A percentile compares a stretch with the other conserved stretches of the same genome.
Conservation (phyloP, 208 protist genomes). For the Acanthamoeba lenticulata region DNA sequence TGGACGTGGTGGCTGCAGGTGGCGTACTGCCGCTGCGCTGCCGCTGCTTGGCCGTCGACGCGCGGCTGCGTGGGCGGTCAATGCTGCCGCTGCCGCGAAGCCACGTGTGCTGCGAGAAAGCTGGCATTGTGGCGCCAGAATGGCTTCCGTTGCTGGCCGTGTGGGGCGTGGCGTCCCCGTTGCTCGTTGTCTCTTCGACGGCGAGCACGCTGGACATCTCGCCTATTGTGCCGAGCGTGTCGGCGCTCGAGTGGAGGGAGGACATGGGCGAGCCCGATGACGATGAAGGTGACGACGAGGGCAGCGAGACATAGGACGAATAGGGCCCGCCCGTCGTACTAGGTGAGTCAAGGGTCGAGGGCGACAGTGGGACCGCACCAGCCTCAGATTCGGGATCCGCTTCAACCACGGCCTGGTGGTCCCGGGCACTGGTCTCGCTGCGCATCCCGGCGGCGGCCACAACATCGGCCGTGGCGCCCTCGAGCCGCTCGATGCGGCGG, state of each 20-base stretch:
- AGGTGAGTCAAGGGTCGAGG: neutral
- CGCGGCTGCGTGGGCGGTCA: neutral
- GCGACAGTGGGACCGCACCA: neutral
- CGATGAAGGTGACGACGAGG: neutral
- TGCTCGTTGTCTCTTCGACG: neutral
- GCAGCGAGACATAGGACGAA: neutral
- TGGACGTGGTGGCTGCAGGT: neutral
- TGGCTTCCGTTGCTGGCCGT: no score
- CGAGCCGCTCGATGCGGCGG: neutral
- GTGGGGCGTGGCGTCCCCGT: neutral
- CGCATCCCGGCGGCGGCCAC: neutral
- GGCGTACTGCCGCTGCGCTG: no score
- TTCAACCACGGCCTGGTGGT: no score
- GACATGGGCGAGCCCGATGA: neutral
- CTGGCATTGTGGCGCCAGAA: no score
- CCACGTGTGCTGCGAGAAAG: neutral
- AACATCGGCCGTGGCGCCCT: neutral
- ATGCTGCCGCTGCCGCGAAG: neutral
- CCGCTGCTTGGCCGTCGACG: no score
- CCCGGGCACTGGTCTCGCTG: no score
- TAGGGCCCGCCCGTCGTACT: neutral
- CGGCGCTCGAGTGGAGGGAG: neutral
- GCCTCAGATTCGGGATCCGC: neutral
- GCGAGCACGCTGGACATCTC: neutral
- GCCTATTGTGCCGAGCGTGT: neutral